These are phyloP conservation scores for Salvia splendens DNA, from an alignment of 257 asterid genomes.

Conservation along the genomic window DNA sequence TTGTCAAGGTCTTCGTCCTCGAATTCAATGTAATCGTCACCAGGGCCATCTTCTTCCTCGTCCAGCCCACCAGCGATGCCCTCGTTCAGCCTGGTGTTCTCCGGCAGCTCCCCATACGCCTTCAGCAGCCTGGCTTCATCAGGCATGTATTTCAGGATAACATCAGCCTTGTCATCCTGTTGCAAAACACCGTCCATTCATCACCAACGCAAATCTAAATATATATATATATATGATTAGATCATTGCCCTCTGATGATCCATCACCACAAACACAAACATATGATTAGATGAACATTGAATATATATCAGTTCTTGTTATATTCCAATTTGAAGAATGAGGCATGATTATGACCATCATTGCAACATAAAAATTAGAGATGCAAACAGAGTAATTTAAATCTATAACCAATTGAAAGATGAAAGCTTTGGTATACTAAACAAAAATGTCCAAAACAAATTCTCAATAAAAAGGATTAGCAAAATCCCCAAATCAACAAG, in stretches of 20 bases:
- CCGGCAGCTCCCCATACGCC: constrained; percentile 96
- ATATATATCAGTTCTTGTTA: background rate
- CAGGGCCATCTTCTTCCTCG: constrained; percentile 70
- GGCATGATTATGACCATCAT: background rate
- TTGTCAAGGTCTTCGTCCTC: constrained; percentile 93
- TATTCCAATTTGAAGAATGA: background rate
- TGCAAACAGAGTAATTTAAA: background rate
- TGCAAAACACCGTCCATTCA: constrained; percentile 4
- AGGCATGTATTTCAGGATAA: constrained; percentile 83
- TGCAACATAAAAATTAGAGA: too few species aligned
- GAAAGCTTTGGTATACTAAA: background rate
- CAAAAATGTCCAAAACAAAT: too few species aligned
- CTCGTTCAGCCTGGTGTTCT: constrained; percentile 78
- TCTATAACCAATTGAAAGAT: background rate
- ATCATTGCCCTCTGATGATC: too few species aligned
- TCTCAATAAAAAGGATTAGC: background rate
- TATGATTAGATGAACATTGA: background rate
- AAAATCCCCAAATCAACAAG: background rate
- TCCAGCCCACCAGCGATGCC: constrained; percentile 70
- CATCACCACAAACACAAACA: too few species aligned
- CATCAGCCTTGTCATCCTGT: constrained; percentile 98
- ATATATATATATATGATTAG: too few species aligned
- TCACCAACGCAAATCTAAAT: constrained; percentile 5
- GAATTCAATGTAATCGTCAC: constrained; percentile 70
- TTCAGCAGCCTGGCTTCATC: constrained; percentile 92